Base-by-base conservation (phyloP, 2,329 filamentous ascomycete genomes). In the Trichophyton benhamiae region DNA sequence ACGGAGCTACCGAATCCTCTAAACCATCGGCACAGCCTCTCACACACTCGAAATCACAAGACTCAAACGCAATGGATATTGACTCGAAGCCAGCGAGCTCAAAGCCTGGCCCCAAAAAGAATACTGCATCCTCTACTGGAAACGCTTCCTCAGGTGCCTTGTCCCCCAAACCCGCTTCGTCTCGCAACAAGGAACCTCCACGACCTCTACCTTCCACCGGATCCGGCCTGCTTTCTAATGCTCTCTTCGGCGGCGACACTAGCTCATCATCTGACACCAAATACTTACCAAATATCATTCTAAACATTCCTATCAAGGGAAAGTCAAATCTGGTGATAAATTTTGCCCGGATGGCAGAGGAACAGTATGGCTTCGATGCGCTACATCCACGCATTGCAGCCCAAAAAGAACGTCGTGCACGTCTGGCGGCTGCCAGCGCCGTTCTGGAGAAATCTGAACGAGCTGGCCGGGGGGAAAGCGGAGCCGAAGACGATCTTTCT, bases 291-390 rank as follows among this genome's bases (percentile, higher is more conserved):
- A 95, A 85, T 3, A 96, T 99, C 65, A 83, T 95, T 60, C 81
- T 99, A 17, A 86, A 88, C 61, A 86, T 99, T 62, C 85, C 88
- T 0, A 81, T 99, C 44, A 83, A 87, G 62, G 89, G 90, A 46
- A 85, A 89, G 67, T 87, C 84, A 41, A 96, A 96, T 72, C 90
- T 92, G 66, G 92, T 95, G 64, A 85, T 99, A 75, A 97, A 97
- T 73, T 96, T 97, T 66, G 91, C 92, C 69, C 89, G 90, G 52
- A 81, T 97, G 74, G 94, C 95, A 9, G 90, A 96, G 74, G 91
- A 95, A 65, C 88, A 87, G 64, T 97, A 96, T 72, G 94, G 94
- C 25, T 96, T 92, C 80, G 91, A 95, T 64, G 94, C 92, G 0
- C 80, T 97, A 41, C 91, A 97, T 71, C 94, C 94, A 33, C 87